Evolutionary conservation across 2,329 filamentous ascomycete species (phyloP), one percentile per base, ranked within the genome.

Genomic region (Cladosporium sp.): DNA sequence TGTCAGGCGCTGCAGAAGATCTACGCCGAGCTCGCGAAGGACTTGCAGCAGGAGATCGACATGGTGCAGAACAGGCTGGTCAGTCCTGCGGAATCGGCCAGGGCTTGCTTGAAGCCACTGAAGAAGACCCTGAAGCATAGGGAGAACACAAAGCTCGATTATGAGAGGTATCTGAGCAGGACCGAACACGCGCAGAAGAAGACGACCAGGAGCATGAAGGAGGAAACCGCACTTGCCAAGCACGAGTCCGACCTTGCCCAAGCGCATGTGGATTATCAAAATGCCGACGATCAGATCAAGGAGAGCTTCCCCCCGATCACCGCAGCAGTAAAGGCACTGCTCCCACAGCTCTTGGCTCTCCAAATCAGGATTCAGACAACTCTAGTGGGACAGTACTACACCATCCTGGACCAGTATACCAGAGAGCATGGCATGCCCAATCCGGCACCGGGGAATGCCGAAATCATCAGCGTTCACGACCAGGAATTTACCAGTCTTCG

Each of bases 41-140:
- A 93, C 59, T 72, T 95, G 60, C 67, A 82, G 50, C 81, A 84
- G 53, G 89, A 93, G 63, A 75, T 93, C 51, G 75, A 72, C 51
- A 77, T 82, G 59, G 86, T 95, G 56, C 86, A 92, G 57, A 70
- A 74, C 8, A 80, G 82, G 57, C 79, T 93, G 56, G 80, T 91
- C 47, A 76, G 76, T 52, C 87, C 88, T 0, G 85, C 85, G 3
- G 80, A 80, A 51, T 79, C 85, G 47, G 86, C 86, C 7, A 85
- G 82, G 61, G 81, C 85, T 47, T 80, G 73, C 48, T 76, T 92
- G 53, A 80, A 84, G 57, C 83, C 86, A 2, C 76, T 93, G 65
- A 84, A 86, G 62, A 93, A 90, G 71, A 85, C 84, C 1, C 88
- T 95, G 63, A 93, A 92, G 71, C 90, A 89, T 68, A 77, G 89